Evolutionary conservation across 306 rosid genomes (phyloP).

Genomic region (Rosa rugosa): DNA sequence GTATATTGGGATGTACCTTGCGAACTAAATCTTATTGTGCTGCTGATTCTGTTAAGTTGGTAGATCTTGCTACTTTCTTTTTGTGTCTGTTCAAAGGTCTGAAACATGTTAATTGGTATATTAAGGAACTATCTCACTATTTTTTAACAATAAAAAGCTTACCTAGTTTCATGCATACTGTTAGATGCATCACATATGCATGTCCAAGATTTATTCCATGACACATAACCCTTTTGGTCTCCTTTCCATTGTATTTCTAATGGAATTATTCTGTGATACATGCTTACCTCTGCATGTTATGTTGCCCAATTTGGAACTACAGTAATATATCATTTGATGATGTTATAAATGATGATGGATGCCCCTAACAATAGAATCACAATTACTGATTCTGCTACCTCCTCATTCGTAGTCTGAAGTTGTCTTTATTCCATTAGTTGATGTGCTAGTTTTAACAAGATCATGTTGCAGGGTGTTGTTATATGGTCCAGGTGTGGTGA

Average conservation of each 20-base stretch:
- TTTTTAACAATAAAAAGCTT: background rate
- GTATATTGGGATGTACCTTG: background rate
- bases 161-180: background rate
- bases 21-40: background rate
- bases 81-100: background rate
- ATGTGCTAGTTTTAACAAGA: background rate
- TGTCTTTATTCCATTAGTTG: background rate
- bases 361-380: background rate
- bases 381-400: background rate
- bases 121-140: background rate
- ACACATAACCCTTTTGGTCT: background rate
- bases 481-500: background rate
- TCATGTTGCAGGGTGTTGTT: background rate
- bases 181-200: background rate
- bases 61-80: background rate
- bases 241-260: background rate
- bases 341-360: background rate
- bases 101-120: background rate
- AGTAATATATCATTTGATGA: background rate
- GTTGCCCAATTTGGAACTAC: background rate
- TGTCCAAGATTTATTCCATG: too few relatives aligned
- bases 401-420: background rate
- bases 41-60: background rate
- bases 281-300: background rate
- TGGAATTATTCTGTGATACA: background rate